A percentile compares a stretch with the other conserved stretches of the same genome.
These are phyloP conservation scores for Boletellus emodensis DNA, from an alignment of 768 basidiomycete species.

Conservation along the genomic window DNA sequence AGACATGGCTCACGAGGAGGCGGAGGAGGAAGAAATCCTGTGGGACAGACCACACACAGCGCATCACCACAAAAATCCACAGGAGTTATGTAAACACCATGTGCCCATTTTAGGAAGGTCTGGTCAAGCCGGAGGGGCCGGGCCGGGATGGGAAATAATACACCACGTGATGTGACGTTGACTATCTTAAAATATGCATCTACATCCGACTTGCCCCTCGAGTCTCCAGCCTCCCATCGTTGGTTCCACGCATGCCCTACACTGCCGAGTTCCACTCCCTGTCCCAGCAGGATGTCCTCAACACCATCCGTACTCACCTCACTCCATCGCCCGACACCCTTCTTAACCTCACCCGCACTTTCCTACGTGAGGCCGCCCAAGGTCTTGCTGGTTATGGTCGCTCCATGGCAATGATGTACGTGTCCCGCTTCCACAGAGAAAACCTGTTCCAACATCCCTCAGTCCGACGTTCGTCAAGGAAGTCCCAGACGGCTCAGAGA, in stretches of 20 bases:
- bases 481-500: slow-evolving; percentile 91
- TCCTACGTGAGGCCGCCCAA: slow-evolving; percentile 72
- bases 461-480: slow-evolving; percentile 96
- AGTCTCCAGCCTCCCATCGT: not conserved
- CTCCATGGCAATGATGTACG: slow-evolving; percentile 91
- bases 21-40: not conserved
- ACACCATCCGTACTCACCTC: slow-evolving; percentile 72
- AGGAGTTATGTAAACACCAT: slow-evolving; percentile 23
- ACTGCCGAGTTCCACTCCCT: slow-evolving; percentile 41
- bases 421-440: not conserved
- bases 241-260: not conserved
- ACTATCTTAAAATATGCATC: not conserved
- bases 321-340: slow-evolving; percentile 58
- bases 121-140: too few relatives aligned
- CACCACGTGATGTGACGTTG: too few relatives aligned
- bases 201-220: not conserved
- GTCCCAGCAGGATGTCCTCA: slow-evolving; percentile 48
- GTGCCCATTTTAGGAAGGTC: slow-evolving; percentile 8
- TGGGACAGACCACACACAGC: too few relatives aligned
- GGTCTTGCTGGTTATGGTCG: slow-evolving; percentile 74
- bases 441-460: not conserved
- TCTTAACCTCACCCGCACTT: slow-evolving; percentile 66
- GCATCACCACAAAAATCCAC: not conserved
- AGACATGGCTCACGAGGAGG: slow-evolving; percentile 37
- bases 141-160: too few relatives aligned